Percentiles rank a stretch among this genome's conserved stretches.
These are phyloP conservation scores for Xylariaceae sp. DNA, from an alignment of 2,329 filamentous ascomycete species.

Conservation along the genomic window DNA sequence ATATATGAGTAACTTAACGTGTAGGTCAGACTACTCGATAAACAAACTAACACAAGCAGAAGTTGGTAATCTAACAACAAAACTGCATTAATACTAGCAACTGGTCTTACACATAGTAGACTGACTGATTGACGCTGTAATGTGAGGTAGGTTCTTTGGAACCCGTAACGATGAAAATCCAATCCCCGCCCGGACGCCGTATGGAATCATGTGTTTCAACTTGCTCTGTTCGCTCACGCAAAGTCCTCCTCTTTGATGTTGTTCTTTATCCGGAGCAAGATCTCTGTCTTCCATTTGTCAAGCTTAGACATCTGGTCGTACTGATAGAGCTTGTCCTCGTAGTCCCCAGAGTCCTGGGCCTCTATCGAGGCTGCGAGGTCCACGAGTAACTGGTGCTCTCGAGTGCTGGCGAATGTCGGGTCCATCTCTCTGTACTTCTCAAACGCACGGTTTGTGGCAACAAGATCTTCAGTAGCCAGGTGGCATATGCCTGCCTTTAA, in stretches of 20 bases:
- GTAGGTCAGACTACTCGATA: no score
- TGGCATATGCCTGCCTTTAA: conserved; percentile 92
- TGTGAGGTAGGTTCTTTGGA: conserved; percentile 8
- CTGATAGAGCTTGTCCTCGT: conserved; percentile 80
- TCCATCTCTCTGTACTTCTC: conserved; percentile 79
- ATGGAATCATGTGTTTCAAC: conserved; percentile 9
- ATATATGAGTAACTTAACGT: no score
- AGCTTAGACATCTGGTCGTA: conserved; percentile 82
- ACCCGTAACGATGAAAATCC: conserved; percentile 7
- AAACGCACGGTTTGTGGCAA: conserved; percentile 72
- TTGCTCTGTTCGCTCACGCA: conserved; percentile 19
- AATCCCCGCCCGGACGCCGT: conserved; percentile 11
- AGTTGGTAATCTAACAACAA: not conserved
- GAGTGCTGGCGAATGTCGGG: conserved; percentile 66
- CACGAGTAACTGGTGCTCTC: conserved; percentile 74
- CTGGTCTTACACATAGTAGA: conserved; percentile 8
- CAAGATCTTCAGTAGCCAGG: conserved; percentile 65
- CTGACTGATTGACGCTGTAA: conserved; percentile 13
- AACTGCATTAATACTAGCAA: conserved; percentile 5
- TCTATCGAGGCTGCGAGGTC: conserved; percentile 74
- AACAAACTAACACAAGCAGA: no score
- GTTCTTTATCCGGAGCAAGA: conserved; percentile 78
- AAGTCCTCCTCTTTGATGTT: conserved; percentile 56
- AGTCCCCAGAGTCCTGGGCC: conserved; percentile 72
- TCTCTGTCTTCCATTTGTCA: conserved; percentile 93